Evolutionary conservation across 192 early-diverging fungal genomes (phyloP).

Genomic region (Rhizophagus prolifer): DNA sequence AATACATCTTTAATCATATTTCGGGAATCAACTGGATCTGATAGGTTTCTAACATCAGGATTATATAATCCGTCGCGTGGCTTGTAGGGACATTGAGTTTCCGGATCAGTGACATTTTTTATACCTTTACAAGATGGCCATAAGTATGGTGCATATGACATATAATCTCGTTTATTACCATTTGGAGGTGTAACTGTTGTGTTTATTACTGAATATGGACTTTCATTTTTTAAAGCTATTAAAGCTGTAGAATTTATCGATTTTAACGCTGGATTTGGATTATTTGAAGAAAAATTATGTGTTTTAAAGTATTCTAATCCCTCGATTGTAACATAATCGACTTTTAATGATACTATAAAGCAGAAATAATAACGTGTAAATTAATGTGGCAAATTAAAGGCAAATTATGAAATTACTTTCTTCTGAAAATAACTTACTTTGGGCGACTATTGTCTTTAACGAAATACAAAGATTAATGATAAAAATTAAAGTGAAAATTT

Average conservation of each 20-base stretch:
- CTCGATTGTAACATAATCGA: background rate
- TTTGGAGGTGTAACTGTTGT: background rate
- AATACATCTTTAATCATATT: background rate
- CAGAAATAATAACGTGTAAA: no score
- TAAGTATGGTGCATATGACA: conserved; percentile 18
- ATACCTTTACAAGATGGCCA: background rate
- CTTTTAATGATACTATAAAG: background rate
- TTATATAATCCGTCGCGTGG: background rate
- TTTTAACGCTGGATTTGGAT: conserved; percentile 1
- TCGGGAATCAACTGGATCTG: conserved; percentile 5
- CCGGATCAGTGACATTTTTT: background rate
- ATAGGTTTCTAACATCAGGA: background rate
- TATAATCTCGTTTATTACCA: conserved; percentile 1
- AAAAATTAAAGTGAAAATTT: background rate
- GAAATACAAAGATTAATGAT: background rate
- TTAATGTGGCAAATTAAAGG: no score
- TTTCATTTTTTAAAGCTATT: background rate
- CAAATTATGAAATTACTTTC: no score
- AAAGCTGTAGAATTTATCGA: background rate
- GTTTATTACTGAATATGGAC: conserved; percentile 14
- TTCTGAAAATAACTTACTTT: background rate
- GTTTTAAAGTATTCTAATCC: background rate
- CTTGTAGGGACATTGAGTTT: conserved; percentile 14
- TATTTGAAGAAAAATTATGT: background rate
- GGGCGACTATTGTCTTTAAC: background rate